Conservation (phyloP, 108 stramenopile genomes). For the Cyclotella cryptica region DNA sequence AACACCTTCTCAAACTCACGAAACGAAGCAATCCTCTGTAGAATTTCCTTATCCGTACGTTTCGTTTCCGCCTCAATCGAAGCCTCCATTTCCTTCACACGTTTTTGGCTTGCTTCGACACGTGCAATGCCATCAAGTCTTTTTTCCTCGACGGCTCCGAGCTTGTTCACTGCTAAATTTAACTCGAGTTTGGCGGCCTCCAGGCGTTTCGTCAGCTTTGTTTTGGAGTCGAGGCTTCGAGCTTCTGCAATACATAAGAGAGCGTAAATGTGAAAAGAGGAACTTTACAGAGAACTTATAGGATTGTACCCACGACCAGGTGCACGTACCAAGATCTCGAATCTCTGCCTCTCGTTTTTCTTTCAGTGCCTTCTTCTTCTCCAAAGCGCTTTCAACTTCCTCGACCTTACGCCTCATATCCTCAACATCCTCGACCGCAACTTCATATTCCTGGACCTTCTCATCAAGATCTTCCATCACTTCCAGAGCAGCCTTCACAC, state of each 20-base stretch:
- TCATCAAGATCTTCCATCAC: constrained; percentile 31
- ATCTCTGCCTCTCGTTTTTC: constrained; percentile 21
- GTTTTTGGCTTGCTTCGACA: constrained; percentile 76
- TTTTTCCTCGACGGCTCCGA: constrained; percentile 80
- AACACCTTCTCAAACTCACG: constrained; percentile 34
- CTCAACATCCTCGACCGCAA: constrained; percentile 39
- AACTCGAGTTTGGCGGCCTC: constrained; percentile 49
- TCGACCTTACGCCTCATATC: constrained; percentile 45
- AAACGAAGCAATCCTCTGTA: constrained; percentile 31
- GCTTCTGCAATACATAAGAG: constrained; percentile 15
- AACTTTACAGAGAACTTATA: no score
- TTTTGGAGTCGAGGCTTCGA: constrained; percentile 39
- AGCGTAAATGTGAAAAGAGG: background rate
- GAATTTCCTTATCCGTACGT: constrained; percentile 51
- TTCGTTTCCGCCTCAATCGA: constrained; percentile 63
- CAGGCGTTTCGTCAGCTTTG: constrained; percentile 47
- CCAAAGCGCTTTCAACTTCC: constrained; percentile 44
- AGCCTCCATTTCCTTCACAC: constrained; percentile 61
- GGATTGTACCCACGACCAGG: background rate
- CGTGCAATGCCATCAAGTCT: constrained; percentile 77
- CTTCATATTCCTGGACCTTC: constrained; percentile 38
- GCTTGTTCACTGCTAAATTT: constrained; percentile 50
- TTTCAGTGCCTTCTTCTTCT: constrained; percentile 30
- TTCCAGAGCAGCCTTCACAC: constrained; percentile 33
- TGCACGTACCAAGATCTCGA: constrained; percentile 35